Base-by-base conservation (phyloP, 192 early-diverging fungal species). In the Podila horticola region DNA sequence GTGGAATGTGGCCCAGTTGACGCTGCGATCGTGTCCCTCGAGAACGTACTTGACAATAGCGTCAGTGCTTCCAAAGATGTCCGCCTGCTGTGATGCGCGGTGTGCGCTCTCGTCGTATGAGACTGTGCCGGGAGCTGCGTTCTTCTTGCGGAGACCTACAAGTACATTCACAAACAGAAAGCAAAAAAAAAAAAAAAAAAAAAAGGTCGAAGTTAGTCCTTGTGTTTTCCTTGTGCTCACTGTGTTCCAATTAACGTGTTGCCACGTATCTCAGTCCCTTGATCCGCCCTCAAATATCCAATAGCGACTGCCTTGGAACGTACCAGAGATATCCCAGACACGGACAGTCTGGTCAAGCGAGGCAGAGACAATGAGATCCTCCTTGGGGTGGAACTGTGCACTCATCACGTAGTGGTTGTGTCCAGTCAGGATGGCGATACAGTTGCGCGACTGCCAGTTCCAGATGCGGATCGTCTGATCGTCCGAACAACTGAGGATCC, bases 391-490 rank as follows among this genome's bases (percentile, higher is more conserved):
- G 89, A 99, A 99, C 86, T 96, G 92, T 4, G 97, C 97, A 55
- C 92, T 94, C 97, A 98, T 99, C 22, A 98, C 97, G 82, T 98
- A 99, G 86, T 99, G 97, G 74, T 96, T 97, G 85, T 99, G 98
- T 6, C 98, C 98, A 0, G 98, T 97, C 38, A 99, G 86, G 59
- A 98, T 96, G 31, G 96, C 96, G 70, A 99, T 98, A 74, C 97
- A 98, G 83, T 92, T 97, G 64, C 97, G 88, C 34, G 95, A 97
- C 84, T 99, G 98, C 98, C 98, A 99, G 88, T 99, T 99, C 98
- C 98, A 99, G 66, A 99, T 98, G 61, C 98, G 94, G 72, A 98
- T 97, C 9, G 98, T 98, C 79, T 99, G 97, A 85, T 99, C 98
- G 74, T 99, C 98, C 9, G 96, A 97, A 64, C 94, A 93, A 69